phyloP scores from a whole-genome alignment of 1,139 yeast genomes.

The Debaryomyces coudertii region DNA sequence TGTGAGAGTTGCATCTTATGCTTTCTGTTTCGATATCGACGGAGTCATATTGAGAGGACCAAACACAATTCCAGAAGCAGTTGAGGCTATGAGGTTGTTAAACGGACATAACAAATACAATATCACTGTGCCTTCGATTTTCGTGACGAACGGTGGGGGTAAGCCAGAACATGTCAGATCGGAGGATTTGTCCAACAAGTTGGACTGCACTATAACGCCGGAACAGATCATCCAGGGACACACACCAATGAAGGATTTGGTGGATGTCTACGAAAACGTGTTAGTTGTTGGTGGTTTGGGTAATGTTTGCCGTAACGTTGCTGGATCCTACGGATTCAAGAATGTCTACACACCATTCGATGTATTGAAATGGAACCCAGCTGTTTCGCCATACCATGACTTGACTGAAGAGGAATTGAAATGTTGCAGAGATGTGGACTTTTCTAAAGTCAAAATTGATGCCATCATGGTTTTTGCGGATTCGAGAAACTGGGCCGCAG shows the following conservation, averaged over 20 bases:
- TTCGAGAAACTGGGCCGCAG: constrained; percentile 88
- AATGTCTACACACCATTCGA: constrained; percentile 80
- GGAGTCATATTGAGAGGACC: constrained; percentile 84
- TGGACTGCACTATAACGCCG: constrained; percentile 62
- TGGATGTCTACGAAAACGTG: constrained; percentile 65
- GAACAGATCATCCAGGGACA: constrained; percentile 88
- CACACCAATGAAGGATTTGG: constrained; percentile 84
- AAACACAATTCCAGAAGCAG: constrained; percentile 75
- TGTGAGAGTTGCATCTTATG: constrained; percentile 75
- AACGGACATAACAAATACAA: constrained; percentile 79
- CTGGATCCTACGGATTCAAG: constrained; percentile 74
- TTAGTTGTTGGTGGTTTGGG: constrained; percentile 86
- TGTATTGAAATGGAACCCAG: constrained; percentile 82
- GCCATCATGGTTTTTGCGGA: constrained; percentile 82
- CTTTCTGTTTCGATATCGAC: constrained; percentile 86
- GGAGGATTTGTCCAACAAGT: constrained; percentile 61
- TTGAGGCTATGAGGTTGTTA: constrained; percentile 66
- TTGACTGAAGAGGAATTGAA: constrained; percentile 68
- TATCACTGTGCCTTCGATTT: constrained; percentile 81
- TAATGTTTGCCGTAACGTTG: constrained; percentile 78
- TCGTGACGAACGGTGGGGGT: constrained; percentile 90
- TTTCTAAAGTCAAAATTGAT: constrained; percentile 62
- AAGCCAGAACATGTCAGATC: constrained; percentile 76
- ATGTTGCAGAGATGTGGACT: constrained; percentile 63
- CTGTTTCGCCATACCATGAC: constrained; percentile 78